phyloP scores from a whole-genome alignment of 495 filamentous ascomycete genomes.

The Xylaria nigripes region DNA sequence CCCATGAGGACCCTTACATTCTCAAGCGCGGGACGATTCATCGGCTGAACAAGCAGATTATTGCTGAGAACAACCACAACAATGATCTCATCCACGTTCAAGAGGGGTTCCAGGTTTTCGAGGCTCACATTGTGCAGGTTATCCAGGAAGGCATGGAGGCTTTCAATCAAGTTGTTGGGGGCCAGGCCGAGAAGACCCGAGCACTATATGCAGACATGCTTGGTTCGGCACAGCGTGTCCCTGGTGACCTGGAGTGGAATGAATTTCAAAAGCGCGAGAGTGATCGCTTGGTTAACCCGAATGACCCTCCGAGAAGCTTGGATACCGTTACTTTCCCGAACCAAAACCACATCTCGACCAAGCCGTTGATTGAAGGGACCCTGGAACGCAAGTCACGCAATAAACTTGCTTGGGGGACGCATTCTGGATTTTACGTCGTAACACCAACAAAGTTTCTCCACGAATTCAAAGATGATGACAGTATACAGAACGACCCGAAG shows the following conservation, averaged over 20 bases:
- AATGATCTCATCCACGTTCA: slow-evolving; percentile 85
- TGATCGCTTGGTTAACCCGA: slow-evolving; percentile 70
- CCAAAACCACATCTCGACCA: slow-evolving; percentile 70
- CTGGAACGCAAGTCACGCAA: slow-evolving; percentile 82
- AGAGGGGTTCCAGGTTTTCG: slow-evolving; percentile 79
- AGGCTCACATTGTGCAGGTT: slow-evolving; percentile 74
- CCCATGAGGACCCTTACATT: slow-evolving; percentile 78
- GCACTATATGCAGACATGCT: slow-evolving; percentile 78
- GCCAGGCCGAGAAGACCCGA: slow-evolving; percentile 73
- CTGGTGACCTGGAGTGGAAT: slow-evolving; percentile 88
- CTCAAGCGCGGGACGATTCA: slow-evolving; percentile 72
- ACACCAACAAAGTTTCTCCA: slow-evolving; percentile 81
- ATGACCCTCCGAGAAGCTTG: slow-evolving; percentile 59
- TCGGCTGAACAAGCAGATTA: slow-evolving; percentile 80
- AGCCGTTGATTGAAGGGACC: slow-evolving; percentile 74
- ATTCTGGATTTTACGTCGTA: slow-evolving; percentile 78
- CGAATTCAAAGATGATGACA: slow-evolving; percentile 92
- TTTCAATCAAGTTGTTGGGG: slow-evolving; percentile 67
- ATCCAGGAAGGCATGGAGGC: slow-evolving; percentile 72
- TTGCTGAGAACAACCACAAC: slow-evolving; percentile 89
- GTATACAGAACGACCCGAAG: slow-evolving; percentile 66
- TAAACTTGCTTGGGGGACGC: slow-evolving; percentile 65
- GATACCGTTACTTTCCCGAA: slow-evolving; percentile 75
- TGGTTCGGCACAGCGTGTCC: slow-evolving; percentile 64
- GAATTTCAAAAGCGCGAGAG: slow-evolving; percentile 64